phyloP scores from a whole-genome alignment of 177 flowering plant genomes.

The Telopea speciosissima region DNA sequence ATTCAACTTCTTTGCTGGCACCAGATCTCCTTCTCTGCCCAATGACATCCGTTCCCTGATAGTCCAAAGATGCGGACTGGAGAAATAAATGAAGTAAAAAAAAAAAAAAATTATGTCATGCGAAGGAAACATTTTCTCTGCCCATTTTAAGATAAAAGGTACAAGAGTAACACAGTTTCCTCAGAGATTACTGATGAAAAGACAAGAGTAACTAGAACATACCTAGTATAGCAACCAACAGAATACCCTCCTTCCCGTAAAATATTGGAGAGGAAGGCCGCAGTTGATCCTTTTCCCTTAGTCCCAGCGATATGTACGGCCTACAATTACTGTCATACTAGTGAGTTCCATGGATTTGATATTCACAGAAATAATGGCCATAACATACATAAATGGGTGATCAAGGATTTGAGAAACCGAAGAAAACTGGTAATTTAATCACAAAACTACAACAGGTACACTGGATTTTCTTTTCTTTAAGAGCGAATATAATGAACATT shows the following conservation, averaged over 20 bases:
- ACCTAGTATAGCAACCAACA: conserved; percentile 96
- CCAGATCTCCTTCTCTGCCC: conserved; percentile 57
- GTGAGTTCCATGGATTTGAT: conserved; percentile 1
- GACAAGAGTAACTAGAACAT: conserved; percentile 4
- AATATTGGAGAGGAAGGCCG: conserved; percentile 77
- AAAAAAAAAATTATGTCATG: not conserved
- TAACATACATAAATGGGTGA: not conserved
- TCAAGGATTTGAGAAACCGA: not conserved
- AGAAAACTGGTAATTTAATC: not conserved
- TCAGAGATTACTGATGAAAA: not conserved
- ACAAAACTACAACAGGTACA: not conserved
- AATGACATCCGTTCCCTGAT: conserved; percentile 80
- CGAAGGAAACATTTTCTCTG: not conserved
- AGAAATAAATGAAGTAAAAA: conserved; percentile 12
- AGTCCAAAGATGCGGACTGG: conserved; percentile 79
- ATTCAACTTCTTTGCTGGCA: conserved; percentile 47
- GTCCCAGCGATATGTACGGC: conserved; percentile 94
- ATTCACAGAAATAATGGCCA: not conserved
- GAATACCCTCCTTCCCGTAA: conserved; percentile 76
- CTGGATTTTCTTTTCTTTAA: too few species aligned
- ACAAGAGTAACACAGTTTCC: not conserved
- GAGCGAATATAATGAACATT: not conserved
- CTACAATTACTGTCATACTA: conserved; percentile 30
- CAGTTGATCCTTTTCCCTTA: conserved; percentile 98
- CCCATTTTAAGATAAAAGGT: not conserved